phyloP scores from a whole-genome alignment of 2,329 filamentous ascomycete species.

The Alternaria dauci region DNA sequence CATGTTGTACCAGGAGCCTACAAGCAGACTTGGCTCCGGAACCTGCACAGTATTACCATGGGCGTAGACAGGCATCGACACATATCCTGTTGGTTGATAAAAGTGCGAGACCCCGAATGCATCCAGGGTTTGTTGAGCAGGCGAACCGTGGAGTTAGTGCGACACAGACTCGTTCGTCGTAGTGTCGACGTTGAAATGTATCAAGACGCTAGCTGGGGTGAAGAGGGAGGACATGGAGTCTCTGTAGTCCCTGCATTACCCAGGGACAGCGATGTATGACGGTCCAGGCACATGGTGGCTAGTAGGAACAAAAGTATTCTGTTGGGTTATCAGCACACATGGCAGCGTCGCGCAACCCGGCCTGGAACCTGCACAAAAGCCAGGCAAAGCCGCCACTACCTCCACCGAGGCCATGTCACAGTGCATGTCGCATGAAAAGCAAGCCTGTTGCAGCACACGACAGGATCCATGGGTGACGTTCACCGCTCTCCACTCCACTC shows the following conservation, averaged over 20 bases:
- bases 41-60: too few relatives aligned
- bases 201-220: constrained; percentile 4
- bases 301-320: constrained; percentile 2
- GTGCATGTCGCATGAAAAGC: constrained; percentile 18
- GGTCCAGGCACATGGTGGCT: background rate
- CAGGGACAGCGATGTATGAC: background rate
- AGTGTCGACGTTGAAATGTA: background rate
- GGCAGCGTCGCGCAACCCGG: background rate
- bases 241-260: constrained; percentile 5
- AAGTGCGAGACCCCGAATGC: too few relatives aligned
- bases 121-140: too few relatives aligned
- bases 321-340: constrained; percentile 1
- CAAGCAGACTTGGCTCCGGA: too few relatives aligned
- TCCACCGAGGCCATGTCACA: constrained; percentile 10
- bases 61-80: too few relatives aligned
- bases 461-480: constrained; percentile 25
- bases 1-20: too few relatives aligned
- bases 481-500: constrained; percentile 41
- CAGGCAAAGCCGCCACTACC: constrained; percentile 10
- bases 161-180: background rate
- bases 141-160: too few relatives aligned
- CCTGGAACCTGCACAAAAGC: background rate
- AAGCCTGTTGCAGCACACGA: constrained; percentile 12
- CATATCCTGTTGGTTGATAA: too few relatives aligned
- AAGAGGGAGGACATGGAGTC: background rate